Evolutionary conservation across 139 green algal genomes (phyloP).

Genomic region (Chlamydomonas asymmetrica): DNA sequence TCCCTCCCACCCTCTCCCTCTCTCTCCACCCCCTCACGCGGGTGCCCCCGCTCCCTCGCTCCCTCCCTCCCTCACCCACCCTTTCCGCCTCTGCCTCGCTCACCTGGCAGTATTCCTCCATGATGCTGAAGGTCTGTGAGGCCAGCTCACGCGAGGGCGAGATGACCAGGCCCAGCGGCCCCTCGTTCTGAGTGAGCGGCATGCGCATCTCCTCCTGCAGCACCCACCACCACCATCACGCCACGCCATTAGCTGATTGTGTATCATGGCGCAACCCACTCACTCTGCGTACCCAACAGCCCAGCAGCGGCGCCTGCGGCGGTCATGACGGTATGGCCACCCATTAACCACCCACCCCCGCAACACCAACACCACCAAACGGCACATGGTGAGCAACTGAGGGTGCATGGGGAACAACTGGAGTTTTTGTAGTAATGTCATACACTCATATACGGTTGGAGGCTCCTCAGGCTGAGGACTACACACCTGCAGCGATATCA

Average conservation of each 20-base stretch:
- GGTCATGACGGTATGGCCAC: no score
- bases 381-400: not conserved
- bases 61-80: not conserved
- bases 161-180: slow-evolving; percentile 89
- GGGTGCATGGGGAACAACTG: no score
- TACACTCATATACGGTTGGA: no score
- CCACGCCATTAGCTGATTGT: not conserved
- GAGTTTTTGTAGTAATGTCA: no score
- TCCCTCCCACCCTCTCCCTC: not conserved
- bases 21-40: not conserved
- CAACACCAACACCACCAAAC: not conserved
- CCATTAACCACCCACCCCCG: not conserved
- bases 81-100: not conserved
- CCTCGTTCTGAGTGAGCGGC: slow-evolving; percentile 82
- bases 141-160: slow-evolving; percentile 96
- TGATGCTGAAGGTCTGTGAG: slow-evolving; percentile 85
- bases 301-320: no score
- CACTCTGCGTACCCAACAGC: no score
- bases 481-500: slow-evolving; percentile 76
- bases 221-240: not conserved
- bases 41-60: not conserved
- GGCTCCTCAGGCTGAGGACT: no score
- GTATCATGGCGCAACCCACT: not conserved
- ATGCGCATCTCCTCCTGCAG: slow-evolving; percentile 71
- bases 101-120: slow-evolving; percentile 62